These are phyloP conservation scores for Schizothecium vesticola DNA, from an alignment of 495 filamentous ascomycete genomes.

Conservation along the genomic window DNA sequence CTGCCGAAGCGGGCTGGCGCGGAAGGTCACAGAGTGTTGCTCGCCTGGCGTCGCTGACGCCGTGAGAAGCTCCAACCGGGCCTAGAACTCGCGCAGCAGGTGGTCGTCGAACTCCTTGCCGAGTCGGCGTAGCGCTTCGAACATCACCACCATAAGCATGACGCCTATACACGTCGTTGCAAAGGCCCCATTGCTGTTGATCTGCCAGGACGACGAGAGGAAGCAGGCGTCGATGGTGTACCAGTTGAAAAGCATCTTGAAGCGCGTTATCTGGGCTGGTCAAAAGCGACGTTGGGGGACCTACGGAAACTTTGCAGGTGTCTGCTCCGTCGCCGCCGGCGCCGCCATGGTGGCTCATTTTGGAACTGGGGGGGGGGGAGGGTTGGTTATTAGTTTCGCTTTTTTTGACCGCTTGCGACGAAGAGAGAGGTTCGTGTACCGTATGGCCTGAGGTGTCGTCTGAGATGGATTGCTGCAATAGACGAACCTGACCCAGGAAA, in stretches of 20 bases:
- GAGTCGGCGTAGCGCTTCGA: conserved; percentile 49
- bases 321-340: background rate
- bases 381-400: background rate
- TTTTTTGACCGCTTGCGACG: background rate
- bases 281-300: background rate
- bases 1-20: conserved; percentile 46
- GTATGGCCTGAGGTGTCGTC: background rate
- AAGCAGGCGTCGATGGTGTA: conserved; percentile 46
- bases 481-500: background rate
- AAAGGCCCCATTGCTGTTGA: conserved; percentile 43
- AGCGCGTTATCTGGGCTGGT: background rate
- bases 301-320: background rate
- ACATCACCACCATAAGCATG: conserved; percentile 46
- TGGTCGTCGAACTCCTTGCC: conserved; percentile 50
- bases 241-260: conserved; percentile 53
- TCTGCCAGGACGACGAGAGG: conserved; percentile 26
- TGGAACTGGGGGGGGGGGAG: background rate
- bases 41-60: background rate
- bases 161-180: conserved; percentile 56
- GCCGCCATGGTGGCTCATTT: background rate
- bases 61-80: conserved; percentile 11
- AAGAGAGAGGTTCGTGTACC: background rate
- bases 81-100: conserved; percentile 37
- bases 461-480: background rate
- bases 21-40: conserved; percentile 31